Percentiles rank a stretch among this genome's conserved stretches.
Evolutionary conservation across 208 protist species (phyloP).

Genomic region (Leishmania arabica): DNA sequence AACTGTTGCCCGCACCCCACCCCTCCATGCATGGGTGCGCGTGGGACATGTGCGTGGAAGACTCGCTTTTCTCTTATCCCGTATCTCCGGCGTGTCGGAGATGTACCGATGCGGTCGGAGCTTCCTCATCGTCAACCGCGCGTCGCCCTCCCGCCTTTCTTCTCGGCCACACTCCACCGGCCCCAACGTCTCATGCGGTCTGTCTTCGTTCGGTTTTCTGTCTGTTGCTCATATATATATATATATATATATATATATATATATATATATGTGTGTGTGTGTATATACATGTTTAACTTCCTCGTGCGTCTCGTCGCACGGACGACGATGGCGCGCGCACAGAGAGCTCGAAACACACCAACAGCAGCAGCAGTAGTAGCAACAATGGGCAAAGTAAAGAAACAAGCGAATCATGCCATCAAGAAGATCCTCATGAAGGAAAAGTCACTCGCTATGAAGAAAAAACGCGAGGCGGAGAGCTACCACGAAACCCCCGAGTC

Average conservation of each 20-base stretch:
- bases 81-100: not conserved
- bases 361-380: not conserved
- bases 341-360: not conserved
- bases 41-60: not conserved
- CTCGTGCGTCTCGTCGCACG: not conserved
- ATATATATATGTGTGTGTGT: too few relatives aligned
- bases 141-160: not conserved
- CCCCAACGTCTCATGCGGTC: not conserved
- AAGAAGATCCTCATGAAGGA: conserved; percentile 94
- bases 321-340: not conserved
- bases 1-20: not conserved
- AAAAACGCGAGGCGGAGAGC: conserved; percentile 87
- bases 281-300: not conserved
- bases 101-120: not conserved
- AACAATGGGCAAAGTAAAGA: conserved; percentile 81
- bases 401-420: conserved; percentile 70
- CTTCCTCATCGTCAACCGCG: not conserved
- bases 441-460: conserved; percentile 81
- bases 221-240: too few relatives aligned
- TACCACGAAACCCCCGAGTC: conserved; percentile 48
- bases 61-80: not conserved
- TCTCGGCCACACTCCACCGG: not conserved
- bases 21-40: not conserved
- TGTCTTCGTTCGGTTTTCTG: not conserved
- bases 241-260: too few relatives aligned